These are phyloP conservation scores for Akanthomyces lecanii DNA, from an alignment of 2,329 filamentous ascomycete species.

Conservation along the genomic window DNA sequence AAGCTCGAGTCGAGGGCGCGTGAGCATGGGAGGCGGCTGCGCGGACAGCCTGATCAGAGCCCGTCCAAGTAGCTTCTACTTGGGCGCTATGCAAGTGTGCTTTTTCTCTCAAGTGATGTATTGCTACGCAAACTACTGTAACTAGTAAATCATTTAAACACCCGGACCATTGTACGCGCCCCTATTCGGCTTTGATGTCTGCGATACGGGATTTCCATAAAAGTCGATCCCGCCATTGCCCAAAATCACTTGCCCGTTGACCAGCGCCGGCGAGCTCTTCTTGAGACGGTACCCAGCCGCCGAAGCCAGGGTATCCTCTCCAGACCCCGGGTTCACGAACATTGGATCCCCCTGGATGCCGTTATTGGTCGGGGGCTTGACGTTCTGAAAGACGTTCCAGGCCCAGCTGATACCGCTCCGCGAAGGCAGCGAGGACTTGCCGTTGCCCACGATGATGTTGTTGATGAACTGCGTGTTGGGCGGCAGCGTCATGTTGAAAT, in stretches of 20 bases:
- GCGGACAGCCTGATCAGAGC: neutral
- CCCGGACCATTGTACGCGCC: slow-evolving; percentile 23
- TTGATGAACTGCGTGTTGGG: slow-evolving; percentile 22
- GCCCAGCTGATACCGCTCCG: slow-evolving; percentile 21
- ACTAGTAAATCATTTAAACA: neutral
- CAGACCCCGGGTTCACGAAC: slow-evolving; percentile 19
- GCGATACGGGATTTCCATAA: slow-evolving; percentile 21
- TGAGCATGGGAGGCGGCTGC: neutral
- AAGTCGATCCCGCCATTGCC: slow-evolving; percentile 23
- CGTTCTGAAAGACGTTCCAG: slow-evolving; percentile 24
- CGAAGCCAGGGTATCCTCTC: slow-evolving; percentile 14
- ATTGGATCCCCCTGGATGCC: slow-evolving; percentile 20
- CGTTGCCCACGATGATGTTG: slow-evolving; percentile 26
- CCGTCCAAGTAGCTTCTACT: neutral
- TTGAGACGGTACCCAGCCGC: slow-evolving; percentile 21
- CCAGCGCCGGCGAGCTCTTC: slow-evolving; percentile 20
- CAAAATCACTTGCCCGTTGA: slow-evolving; percentile 19
- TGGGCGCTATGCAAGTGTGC: too few species aligned
- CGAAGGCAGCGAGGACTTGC: slow-evolving; percentile 20
- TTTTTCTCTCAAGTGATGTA: neutral
- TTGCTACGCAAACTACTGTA: neutral
- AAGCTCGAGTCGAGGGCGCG: slow-evolving; percentile 17
- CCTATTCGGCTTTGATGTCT: slow-evolving; percentile 19
- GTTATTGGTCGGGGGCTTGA: slow-evolving; percentile 18
- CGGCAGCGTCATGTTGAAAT: slow-evolving; percentile 22